These are phyloP conservation scores for Dendrocalamus latiflorus DNA, from an alignment of 202 grass and related monocot genomes.

Conservation along the genomic window DNA sequence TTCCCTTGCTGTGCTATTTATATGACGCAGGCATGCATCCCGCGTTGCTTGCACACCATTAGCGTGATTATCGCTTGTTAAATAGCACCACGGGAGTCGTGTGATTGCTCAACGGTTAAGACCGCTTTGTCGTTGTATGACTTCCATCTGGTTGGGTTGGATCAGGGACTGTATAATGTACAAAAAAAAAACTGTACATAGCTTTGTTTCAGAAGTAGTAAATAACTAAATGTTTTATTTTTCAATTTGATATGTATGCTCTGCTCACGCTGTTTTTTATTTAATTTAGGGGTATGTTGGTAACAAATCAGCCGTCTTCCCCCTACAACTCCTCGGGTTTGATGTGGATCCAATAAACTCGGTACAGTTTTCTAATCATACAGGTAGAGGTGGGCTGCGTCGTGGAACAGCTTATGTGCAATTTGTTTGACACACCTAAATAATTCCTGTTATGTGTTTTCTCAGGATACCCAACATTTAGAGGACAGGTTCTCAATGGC, in stretches of 20 bases:
- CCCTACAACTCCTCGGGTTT: conserved; percentile 90
- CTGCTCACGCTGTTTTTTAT: neutral
- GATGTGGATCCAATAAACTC: conserved; percentile 96
- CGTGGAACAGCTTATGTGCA: neutral
- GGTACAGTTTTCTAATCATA: conserved; percentile 98
- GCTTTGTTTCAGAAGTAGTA: neutral
- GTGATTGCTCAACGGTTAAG: neutral
- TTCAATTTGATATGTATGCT: neutral
- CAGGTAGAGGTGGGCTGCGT: conserved; percentile 42
- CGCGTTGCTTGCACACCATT: neutral
- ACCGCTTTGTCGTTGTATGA: neutral
- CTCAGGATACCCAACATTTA: conserved; percentile 93
- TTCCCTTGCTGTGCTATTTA: neutral
- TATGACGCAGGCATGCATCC: neutral
- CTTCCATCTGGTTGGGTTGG: neutral
- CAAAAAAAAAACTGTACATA: neutral
- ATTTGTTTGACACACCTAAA: conserved; percentile 2
- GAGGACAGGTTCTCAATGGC: conserved; percentile 82
- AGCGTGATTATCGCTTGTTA: neutral
- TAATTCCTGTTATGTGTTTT: conserved; percentile 4
- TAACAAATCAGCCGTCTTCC: conserved; percentile 96
- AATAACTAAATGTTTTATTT: neutral
- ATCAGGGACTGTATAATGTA: neutral
- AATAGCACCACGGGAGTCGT: neutral
- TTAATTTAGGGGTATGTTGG: conserved; percentile 83